Evolutionary conservation across 352 stramenopile species (phyloP), one percentile per base, ranked within the genome.

Genomic region (Globisporangium camurandrum): DNA sequence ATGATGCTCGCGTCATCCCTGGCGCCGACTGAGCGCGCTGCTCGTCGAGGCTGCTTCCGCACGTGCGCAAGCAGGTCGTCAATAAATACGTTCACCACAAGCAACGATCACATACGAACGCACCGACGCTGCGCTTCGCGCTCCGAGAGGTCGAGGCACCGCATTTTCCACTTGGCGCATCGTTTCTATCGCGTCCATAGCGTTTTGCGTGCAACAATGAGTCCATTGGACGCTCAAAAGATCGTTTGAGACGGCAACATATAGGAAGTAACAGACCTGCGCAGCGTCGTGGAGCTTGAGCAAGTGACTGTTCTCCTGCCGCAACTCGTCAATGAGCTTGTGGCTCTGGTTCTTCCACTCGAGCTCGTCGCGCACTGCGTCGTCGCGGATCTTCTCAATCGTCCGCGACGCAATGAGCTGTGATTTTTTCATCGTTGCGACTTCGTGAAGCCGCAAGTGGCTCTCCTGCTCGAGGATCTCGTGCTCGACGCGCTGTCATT

Each of bases 401-500:
- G 71, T 78, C 2, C 66, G 68, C 24, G 69, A 62, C 14, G 69
- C 68, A 10, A 70, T 57, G 16, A 86, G 51, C 40, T 88, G 71
- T 28, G 72, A 57, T 28, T 84, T 83, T 66, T 88, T 88, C 53
- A 78, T 80, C 10, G 42, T 55, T 20, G 71, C 59, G 4, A 87
- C 73, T 30, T 85, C 75, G 19, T 83, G 71, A 14, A 87, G 52
- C 1, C 66, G 71, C 42, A 87, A 49, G 19, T 84, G 63, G 30
- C 72, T 86, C 53, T 86, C 74, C 27, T 86, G 75, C 38, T 86
- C 73, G 14, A 89, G 52, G 19, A 89, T 77, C 31, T 87, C 78
- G 31, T 89, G 87, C 38, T 85, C 73, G 12, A 84, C 66, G 85
- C 86, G 86, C 78, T 89, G 45, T 8, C 11, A 49, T 19, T 22